Evolutionary conservation across 768 basidiomycete genomes (phyloP), one percentile per base, ranked within the genome.

Genomic region (Boletus rubropictus): DNA sequence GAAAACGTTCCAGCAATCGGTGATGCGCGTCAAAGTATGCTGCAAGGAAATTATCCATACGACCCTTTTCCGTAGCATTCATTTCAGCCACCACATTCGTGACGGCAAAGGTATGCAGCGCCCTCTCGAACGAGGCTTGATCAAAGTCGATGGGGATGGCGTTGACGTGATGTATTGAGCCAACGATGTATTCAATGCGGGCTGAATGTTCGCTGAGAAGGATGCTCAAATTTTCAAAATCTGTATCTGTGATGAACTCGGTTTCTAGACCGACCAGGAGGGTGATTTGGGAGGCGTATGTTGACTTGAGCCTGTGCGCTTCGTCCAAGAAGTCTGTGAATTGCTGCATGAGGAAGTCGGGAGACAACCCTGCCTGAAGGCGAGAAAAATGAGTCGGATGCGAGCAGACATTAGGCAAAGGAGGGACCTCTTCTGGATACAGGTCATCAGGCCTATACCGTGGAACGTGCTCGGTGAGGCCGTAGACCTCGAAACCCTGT

Each of bases 71-170:
- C 33, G 54, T 35, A 53, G 53, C 18, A 37, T 61, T 56, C 53
- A 54, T 53, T 35, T 54, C 53, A 48, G 52, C 58, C 48, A 56
- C 50, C 28, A 35, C 44, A 37, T 66, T 65, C 35, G 64, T 54
- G 52, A 74, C 61, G 14, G 63, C 51, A 50, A 72, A 69, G 54
- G 70, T 71, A 41, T 63, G 64, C 47, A 95, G 61, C 7, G 85
- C 81, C 39, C 64, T 70, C 46, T 79, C 69, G 72, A 80, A 95
- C 8, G 85, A 91, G 21, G 69, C 55, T 32, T 72, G 56, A 69
- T 96, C 91, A 56, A 98, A 93, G 69, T 99, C 96, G 67, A 99
- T 95, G 7, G 94, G 91, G 33, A 88, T 77, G 18, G 70, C 75
- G 61, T 83, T 78, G 64, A 93, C 91, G 58, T 97, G 95, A 63